Evolutionary conservation across 352 stramenopile genomes (phyloP).

Genomic region (Phytophthora citricola): DNA sequence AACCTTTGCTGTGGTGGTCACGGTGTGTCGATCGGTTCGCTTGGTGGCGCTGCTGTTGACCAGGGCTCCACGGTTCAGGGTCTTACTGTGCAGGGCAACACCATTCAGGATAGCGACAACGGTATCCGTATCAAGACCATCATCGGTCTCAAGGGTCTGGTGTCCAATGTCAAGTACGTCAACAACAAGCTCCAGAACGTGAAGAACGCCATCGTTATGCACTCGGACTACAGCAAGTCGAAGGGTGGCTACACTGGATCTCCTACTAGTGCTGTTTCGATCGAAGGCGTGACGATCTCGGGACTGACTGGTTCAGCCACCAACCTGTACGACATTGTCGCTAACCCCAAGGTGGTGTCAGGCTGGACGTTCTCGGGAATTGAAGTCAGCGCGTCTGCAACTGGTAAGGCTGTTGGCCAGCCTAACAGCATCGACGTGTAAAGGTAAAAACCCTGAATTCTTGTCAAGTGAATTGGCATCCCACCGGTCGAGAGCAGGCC

Average conservation of each 20-base stretch:
- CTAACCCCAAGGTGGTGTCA: conserved; percentile 29
- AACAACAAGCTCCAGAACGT: conserved; percentile 29
- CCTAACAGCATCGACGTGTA: conserved; percentile 19
- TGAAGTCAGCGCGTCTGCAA: conserved; percentile 3
- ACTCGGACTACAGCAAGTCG: conserved; percentile 43
- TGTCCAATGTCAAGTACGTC: conserved; percentile 10
- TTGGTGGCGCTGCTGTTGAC: conserved; percentile 32
- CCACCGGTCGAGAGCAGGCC: conserved; percentile 6
- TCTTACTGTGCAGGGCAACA: conserved; percentile 34
- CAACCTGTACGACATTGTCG: conserved; percentile 44
- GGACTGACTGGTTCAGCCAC: conserved; percentile 34
- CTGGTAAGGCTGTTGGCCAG: conserved; percentile 16
- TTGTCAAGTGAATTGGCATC: conserved; percentile 9
- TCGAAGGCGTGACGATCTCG: conserved; percentile 19
- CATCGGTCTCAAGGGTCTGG: conserved; percentile 23
- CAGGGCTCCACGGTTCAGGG: conserved; percentile 29
- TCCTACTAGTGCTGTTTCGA: conserved; percentile 8
- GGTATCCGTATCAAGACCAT: conserved; percentile 36
- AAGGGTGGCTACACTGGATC: conserved; percentile 35
- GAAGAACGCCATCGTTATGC: conserved; percentile 23
- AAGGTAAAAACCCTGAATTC: neutral
- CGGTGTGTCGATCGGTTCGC: conserved; percentile 44
- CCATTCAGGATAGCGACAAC: conserved; percentile 30
- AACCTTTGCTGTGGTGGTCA: conserved; percentile 29
- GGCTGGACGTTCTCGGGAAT: conserved; percentile 1